Conservation (phyloP, 176 grass and related monocot species). For the Typha latifolia region DNA sequence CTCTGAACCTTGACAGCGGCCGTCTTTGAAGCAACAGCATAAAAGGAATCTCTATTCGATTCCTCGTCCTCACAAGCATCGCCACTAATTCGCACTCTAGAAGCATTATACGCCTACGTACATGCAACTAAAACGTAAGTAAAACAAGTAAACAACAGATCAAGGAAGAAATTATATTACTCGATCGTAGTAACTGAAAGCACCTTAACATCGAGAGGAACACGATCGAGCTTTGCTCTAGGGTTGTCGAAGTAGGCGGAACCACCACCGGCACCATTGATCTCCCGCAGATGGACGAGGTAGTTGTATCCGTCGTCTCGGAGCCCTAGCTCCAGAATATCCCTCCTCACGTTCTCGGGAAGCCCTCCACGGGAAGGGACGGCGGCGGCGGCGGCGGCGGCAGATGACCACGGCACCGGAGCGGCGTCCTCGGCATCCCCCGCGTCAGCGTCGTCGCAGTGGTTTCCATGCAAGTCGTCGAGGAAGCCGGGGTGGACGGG, state of each 20-base stretch:
- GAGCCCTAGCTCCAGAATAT: constrained; percentile 88
- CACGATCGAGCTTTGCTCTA: constrained; percentile 32
- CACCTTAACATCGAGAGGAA: constrained; percentile 86
- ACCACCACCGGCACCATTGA: constrained; percentile 57
- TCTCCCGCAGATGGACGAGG: constrained; percentile 78
- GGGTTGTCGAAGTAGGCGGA: constrained; percentile 52
- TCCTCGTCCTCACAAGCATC: constrained; percentile 31
- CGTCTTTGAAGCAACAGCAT: constrained; percentile 60
- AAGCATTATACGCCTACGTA: constrained; percentile 81
- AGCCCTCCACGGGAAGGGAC: not conserved
- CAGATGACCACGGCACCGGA: too few species aligned
- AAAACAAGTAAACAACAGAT: not conserved
- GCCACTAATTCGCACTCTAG: constrained; percentile 44
- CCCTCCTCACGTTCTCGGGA: constrained; percentile 42
- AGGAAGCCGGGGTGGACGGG: constrained; percentile 41
- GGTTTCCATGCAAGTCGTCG: not conserved
- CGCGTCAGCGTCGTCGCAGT: constrained; percentile 13
- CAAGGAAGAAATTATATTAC: not conserved
- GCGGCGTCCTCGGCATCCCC: constrained; percentile 2
- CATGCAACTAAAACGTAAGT: not conserved
- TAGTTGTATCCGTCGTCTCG: constrained; percentile 97
- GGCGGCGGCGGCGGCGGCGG: not conserved
- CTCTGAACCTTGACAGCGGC: constrained; percentile 40
- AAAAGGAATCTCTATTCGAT: constrained; percentile 40
- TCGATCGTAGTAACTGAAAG: not conserved